Conservation (phyloP, 352 stramenopile genomes). For the Phytophthora ramorum region DNA sequence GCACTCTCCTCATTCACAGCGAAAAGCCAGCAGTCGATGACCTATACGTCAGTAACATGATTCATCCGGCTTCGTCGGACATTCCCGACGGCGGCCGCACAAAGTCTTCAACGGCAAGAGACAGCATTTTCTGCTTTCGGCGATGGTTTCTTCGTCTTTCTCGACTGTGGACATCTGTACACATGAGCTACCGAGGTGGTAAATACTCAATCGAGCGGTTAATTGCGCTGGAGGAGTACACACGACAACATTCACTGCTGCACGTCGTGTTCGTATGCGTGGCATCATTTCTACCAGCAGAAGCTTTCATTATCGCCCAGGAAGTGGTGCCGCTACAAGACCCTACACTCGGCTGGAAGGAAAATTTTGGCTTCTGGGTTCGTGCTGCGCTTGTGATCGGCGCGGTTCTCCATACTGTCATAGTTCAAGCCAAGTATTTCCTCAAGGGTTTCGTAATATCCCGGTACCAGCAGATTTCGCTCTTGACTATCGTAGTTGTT, state of each 20-base stretch:
- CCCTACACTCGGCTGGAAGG: conserved; percentile 17
- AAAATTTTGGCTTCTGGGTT: conserved; percentile 38
- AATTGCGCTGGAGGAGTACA: conserved; percentile 38
- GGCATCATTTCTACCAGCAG: conserved; percentile 22
- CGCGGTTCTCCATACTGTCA: conserved; percentile 18
- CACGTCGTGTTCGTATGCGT: conserved; percentile 29
- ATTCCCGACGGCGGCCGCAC: background rate
- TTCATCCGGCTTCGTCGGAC: conserved; percentile 13
- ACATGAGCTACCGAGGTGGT: conserved; percentile 26
- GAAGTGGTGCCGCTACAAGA: conserved; percentile 38
- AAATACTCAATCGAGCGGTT: conserved; percentile 46
- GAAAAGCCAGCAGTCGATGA: conserved; percentile 1
- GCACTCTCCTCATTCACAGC: background rate
- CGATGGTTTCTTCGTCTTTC: conserved; percentile 9
- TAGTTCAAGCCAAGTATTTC: conserved; percentile 22
- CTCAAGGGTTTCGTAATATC: conserved; percentile 23
- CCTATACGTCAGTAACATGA: conserved; percentile 8
- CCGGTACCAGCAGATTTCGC: background rate
- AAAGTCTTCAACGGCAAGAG: background rate
- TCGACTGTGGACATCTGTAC: conserved; percentile 8
- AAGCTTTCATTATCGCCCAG: conserved; percentile 28
- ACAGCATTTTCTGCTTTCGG: background rate
- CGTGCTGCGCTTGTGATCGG: conserved; percentile 24
- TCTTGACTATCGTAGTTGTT: conserved; percentile 1
- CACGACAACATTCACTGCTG: conserved; percentile 11